Conservation (phyloP, 1,284 basidiomycete genomes). For the Pseudozyma hubeiensis region DNA sequence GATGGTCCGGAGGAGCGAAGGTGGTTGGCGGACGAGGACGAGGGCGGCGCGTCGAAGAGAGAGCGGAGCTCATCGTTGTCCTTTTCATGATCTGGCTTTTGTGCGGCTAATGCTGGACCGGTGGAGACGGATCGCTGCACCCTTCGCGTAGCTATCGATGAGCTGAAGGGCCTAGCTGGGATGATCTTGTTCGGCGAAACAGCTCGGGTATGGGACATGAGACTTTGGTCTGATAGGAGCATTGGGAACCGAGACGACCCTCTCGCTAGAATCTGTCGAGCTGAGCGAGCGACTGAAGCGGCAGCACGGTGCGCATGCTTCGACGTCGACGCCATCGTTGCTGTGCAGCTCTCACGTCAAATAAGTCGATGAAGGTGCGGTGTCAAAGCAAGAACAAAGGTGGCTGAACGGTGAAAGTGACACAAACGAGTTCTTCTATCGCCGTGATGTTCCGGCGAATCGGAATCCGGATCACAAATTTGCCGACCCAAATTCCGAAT, state of each 20-base stretch:
- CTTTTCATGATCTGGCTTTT: slow-evolving; percentile 35
- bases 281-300: slow-evolving; percentile 22
- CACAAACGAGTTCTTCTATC: slow-evolving; percentile 24
- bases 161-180: slow-evolving; percentile 9
- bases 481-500: slow-evolving; percentile 16
- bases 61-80: slow-evolving; percentile 47
- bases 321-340: slow-evolving; percentile 13
- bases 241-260: slow-evolving; percentile 7
- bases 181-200: neutral
- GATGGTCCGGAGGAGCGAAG: slow-evolving; percentile 24
- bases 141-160: slow-evolving; percentile 3
- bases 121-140: slow-evolving; percentile 18
- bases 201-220: neutral
- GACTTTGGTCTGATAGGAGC: neutral
- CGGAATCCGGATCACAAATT: slow-evolving; percentile 38
- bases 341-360: neutral
- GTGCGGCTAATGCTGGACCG: slow-evolving; percentile 5
- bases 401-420: neutral
- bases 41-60: slow-evolving; percentile 52
- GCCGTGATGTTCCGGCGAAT: slow-evolving; percentile 16
- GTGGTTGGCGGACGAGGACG: slow-evolving; percentile 34
- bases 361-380: no score
- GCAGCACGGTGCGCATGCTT: slow-evolving; percentile 20
- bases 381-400: neutral
- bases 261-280: slow-evolving; percentile 7